Base-by-base conservation (phyloP, 2,329 filamentous ascomycete genomes). In the Sporothrix inflata region DNA sequence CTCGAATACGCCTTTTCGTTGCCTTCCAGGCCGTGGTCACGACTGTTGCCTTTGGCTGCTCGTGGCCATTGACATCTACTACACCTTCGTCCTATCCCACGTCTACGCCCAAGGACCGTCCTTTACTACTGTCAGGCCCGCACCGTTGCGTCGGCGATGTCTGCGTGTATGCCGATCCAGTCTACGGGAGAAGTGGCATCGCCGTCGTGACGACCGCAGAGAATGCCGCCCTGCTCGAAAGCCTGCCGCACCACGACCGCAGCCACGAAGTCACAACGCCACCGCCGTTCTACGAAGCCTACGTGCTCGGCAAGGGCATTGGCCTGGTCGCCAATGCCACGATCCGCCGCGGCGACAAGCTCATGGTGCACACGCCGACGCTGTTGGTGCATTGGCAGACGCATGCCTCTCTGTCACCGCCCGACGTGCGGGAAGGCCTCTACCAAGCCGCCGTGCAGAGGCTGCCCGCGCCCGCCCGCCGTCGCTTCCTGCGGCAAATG, bases 251-350 rank as follows among this genome's bases (percentile, higher is more conserved):
- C 40, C 12, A 14, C 51, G 27, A 34, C 38, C 24, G 55, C 53
- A 4, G 12, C 8, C 9, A 21, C 6, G 14, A 12, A 2, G 68
- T 70, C 51, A 21, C 21, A 3, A 7, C 16, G 2, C 68, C 78
- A 3, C 73, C 74, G 1, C 77, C 80, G 0, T 82, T 78, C 57
- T 75, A 79, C 53, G 73, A 72, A 1, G 76, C 74, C 6, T 72
- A 80, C 1, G 73, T 83, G 1, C 74, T 77, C 0, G 80, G 79
- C 1, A 83, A 83, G 55, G 82, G 81, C 0, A 71, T 77, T 2
- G 82, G 82, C 0, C 73, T 83, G 42, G 72, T 82, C 12, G 82
- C 81, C 21, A 80, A 79, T 71, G 72, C 79, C 12, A 77, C 76
- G 4, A 81, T 83, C 49, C 72, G 57, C 14, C 78, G 76, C 21